phyloP scores from a whole-genome alignment of 2,329 filamentous ascomycete genomes.

The Orbilia brochopaga region DNA sequence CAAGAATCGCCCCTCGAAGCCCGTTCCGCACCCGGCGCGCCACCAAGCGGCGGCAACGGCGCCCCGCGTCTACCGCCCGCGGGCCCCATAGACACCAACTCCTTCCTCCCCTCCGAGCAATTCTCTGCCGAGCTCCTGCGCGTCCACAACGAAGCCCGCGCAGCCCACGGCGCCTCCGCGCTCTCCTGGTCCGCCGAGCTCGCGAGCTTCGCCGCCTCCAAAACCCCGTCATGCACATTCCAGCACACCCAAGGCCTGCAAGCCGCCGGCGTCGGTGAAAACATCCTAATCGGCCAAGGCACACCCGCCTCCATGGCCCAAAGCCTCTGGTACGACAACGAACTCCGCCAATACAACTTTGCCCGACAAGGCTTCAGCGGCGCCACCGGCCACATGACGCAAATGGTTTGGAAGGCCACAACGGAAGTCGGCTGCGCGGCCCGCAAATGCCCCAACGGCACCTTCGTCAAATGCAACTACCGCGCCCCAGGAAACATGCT shows the following conservation, averaged over 20 bases:
- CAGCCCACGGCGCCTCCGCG: not conserved
- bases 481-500: not conserved
- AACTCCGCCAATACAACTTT: slow-evolving; percentile 29
- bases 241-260: slow-evolving; percentile 1
- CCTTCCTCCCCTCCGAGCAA: not conserved
- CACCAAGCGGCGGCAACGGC: not conserved
- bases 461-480: slow-evolving; percentile 40
- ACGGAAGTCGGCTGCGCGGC: slow-evolving; percentile 32
- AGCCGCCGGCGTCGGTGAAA: slow-evolving; percentile 25
- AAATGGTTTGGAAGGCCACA: slow-evolving; percentile 39
- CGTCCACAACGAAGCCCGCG: not conserved
- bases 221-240: slow-evolving; percentile 9
- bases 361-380: slow-evolving; percentile 14
- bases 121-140: not conserved
- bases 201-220: not conserved
- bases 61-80: not conserved
- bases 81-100: not conserved
- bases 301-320: slow-evolving; percentile 9
- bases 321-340: slow-evolving; percentile 34
- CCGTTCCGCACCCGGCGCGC: not conserved
- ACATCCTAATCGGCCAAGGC: slow-evolving; percentile 17
- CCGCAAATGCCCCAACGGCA: slow-evolving; percentile 15
- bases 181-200: not conserved
- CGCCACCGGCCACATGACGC: slow-evolving; percentile 31
- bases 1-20: too few relatives aligned